phyloP scores from a whole-genome alignment of 495 filamentous ascomycete species.

The Penicillium cataractarum region DNA sequence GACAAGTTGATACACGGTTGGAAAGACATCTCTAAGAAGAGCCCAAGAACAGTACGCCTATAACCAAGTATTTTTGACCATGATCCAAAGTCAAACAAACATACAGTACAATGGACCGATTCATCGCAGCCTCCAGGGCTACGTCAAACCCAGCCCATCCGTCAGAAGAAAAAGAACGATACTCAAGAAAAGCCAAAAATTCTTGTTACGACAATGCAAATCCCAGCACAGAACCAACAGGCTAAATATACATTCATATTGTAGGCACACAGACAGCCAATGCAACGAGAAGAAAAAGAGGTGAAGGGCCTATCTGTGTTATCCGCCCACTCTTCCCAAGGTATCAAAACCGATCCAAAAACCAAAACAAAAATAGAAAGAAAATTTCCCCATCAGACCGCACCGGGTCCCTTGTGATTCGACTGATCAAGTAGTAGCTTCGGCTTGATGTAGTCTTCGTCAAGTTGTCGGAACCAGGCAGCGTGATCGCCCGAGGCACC shows the following conservation, averaged over 20 bases:
- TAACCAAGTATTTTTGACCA: constrained; percentile 6
- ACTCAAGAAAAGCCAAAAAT: background rate
- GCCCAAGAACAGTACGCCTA: background rate
- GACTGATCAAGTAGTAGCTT: constrained; percentile 81
- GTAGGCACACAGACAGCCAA: constrained; percentile 15
- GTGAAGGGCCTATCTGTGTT: background rate
- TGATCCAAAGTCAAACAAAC: background rate
- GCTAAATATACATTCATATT: constrained; percentile 36
- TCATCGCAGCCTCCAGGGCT: constrained; percentile 4
- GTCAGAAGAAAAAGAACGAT: background rate
- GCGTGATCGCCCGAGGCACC: constrained; percentile 84
- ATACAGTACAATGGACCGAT: background rate
- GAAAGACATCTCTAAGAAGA: background rate
- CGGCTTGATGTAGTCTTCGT: constrained; percentile 97
- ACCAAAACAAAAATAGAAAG: constrained; percentile 1
- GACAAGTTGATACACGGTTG: background rate
- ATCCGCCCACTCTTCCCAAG: background rate
- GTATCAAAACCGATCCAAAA: constrained; percentile 6
- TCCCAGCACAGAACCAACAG: constrained; percentile 20
- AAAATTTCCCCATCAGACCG: constrained; percentile 39
- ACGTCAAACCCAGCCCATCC: constrained; percentile 9
- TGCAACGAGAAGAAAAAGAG: constrained; percentile 16
- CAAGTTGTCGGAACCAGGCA: constrained; percentile 88
- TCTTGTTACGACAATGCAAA: constrained; percentile 22
- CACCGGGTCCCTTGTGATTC: constrained; percentile 51